Percentiles rank a stretch among this genome's conserved stretches.
Conservation (phyloP, 257 asterid genomes). For the Solanum bukasovii region DNA sequence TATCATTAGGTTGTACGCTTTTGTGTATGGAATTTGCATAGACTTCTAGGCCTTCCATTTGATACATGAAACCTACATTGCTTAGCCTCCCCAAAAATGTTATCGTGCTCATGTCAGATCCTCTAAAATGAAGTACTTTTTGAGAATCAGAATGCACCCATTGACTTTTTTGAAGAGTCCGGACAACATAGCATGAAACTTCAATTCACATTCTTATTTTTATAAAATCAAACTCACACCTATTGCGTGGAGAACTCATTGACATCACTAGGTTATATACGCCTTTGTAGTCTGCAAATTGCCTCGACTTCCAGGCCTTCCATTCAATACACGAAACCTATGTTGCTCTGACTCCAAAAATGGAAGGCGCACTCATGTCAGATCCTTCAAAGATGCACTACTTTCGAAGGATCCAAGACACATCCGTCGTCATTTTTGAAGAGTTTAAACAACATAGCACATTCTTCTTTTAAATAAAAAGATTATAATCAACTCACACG, state of each 20-base stretch:
- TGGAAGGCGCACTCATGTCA: background rate
- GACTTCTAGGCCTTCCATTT: background rate
- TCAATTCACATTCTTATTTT: too few species aligned
- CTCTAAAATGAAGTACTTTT: background rate
- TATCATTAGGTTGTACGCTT: background rate
- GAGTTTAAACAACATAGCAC: background rate
- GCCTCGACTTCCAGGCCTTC: background rate
- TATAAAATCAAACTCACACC: background rate
- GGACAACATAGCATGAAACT: background rate
- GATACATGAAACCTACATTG: background rate
- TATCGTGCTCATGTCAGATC: background rate
- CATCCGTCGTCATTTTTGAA: background rate
- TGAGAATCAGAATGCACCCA: background rate
- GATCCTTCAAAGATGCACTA: background rate
- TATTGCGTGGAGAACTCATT: background rate
- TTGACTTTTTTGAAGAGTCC: background rate
- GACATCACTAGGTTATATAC: background rate
- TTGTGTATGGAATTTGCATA: background rate
- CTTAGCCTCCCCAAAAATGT: background rate
- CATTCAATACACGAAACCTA: background rate
- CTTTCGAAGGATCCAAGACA: background rate
- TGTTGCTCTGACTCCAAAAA: background rate
- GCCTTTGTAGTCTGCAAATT: background rate
- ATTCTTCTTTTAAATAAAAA: background rate
- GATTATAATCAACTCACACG: background rate